Evolutionary conservation across 345 rosid species (phyloP).

Genomic region (Arabidopsis thaliana): TAIR10.1 NC_003076.8:3905501-3906000

Average conservation of each 20-base stretch:
- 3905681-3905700: background rate
- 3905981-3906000: no score
- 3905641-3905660: background rate
- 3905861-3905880: background rate
- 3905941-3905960: background rate
- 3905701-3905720: background rate
- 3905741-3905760: background rate
- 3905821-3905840: background rate
- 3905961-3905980: background rate
- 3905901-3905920: background rate
- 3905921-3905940: background rate
- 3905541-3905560: no score
- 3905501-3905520: no score
- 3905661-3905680: background rate
- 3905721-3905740: background rate
- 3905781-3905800: background rate
- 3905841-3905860: background rate
- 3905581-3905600: background rate
- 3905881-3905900: background rate
- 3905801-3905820: background rate
- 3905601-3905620: background rate
- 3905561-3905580: no score
- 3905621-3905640: background rate
- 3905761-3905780: background rate
- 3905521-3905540: no score